These are phyloP conservation scores for Fusarium sp. DNA, from an alignment of 2,329 filamentous ascomycete genomes.

Conservation along the genomic window DNA sequence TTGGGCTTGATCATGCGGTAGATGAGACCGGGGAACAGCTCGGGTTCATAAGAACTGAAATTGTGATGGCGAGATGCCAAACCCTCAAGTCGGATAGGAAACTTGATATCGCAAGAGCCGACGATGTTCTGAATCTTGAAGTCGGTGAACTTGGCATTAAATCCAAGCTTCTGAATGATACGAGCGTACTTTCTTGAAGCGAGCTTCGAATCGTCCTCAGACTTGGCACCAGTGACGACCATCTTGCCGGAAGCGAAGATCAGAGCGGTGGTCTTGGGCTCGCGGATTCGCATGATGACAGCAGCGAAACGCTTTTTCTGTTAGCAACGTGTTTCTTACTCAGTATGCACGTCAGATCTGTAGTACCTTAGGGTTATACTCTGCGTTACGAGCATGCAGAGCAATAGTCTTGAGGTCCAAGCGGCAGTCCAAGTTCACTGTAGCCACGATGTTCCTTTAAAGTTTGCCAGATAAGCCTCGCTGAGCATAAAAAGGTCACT, in stretches of 20 bases:
- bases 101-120: constrained; percentile 98
- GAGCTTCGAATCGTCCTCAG: constrained; percentile 96
- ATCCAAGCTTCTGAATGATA: constrained; percentile 99
- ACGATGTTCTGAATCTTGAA: constrained; percentile 99
- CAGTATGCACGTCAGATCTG: constrained; percentile 39
- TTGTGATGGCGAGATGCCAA: constrained; percentile 97
- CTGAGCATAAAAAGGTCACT: constrained; percentile 48
- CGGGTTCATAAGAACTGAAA: constrained; percentile 98
- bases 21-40: constrained; percentile 98
- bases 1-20: constrained; percentile 99
- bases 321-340: constrained; percentile 43
- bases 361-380: constrained; percentile 97
- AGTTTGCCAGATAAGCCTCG: constrained; percentile 62
- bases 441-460: constrained; percentile 96
- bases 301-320: constrained; percentile 87
- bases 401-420: constrained; percentile 99
- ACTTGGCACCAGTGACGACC: constrained; percentile 98
- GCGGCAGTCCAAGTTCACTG: constrained; percentile 97
- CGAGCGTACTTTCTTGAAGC: constrained; percentile 97
- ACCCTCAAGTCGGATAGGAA: constrained; percentile 96
- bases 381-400: constrained; percentile 95
- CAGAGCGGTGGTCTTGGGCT: constrained; percentile 96
- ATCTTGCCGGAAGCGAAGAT: constrained; percentile 99
- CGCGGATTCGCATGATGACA: constrained; percentile 99
- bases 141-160: constrained; percentile 99